phyloP scores from a whole-genome alignment of 2,329 filamentous ascomycete species.

The Dactylonectria estremocensis region DNA sequence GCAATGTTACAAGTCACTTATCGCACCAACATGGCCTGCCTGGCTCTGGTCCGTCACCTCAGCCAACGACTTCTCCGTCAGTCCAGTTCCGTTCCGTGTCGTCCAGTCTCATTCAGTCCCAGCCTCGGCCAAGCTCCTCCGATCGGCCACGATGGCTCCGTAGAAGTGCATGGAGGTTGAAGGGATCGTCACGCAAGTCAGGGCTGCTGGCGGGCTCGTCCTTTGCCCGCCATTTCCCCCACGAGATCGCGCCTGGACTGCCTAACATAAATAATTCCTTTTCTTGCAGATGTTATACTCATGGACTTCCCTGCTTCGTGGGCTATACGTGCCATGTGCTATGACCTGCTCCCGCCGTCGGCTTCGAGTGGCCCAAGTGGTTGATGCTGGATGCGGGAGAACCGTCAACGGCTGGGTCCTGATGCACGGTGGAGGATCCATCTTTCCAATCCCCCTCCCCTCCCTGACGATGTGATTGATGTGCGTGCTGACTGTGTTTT shows the following conservation, averaged over 20 bases:
- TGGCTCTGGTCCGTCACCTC: slow-evolving; percentile 16
- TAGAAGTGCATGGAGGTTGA: not conserved
- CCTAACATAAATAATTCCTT: not conserved
- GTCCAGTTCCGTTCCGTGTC: slow-evolving; percentile 5
- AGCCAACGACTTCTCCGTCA: slow-evolving; percentile 1
- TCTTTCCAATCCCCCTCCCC: slow-evolving; percentile 22
- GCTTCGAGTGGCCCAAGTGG: slow-evolving; percentile 28
- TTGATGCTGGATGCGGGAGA: slow-evolving; percentile 6
- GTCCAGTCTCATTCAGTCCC: slow-evolving; percentile 4
- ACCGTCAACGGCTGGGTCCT: slow-evolving; percentile 20
- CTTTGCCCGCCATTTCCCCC: not conserved
- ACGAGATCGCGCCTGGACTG: slow-evolving; percentile 17
- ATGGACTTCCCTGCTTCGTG: slow-evolving; percentile 28
- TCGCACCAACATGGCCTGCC: slow-evolving; percentile 37
- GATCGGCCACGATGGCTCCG: not conserved
- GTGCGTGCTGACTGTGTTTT: slow-evolving; percentile 24
- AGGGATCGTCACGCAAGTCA: not conserved
- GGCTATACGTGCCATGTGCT: slow-evolving; percentile 26
- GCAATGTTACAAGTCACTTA: slow-evolving; percentile 44
- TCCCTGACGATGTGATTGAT: not conserved
- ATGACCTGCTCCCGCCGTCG: slow-evolving; percentile 9
- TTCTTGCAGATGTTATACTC: slow-evolving; percentile 19
- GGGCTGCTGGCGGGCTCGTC: slow-evolving; percentile 18
- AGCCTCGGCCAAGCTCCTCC: not conserved
- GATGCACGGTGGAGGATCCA: slow-evolving; percentile 31